Conservation (phyloP, 2,329 filamentous ascomycete genomes). For the Cercospora zeina region DNA sequence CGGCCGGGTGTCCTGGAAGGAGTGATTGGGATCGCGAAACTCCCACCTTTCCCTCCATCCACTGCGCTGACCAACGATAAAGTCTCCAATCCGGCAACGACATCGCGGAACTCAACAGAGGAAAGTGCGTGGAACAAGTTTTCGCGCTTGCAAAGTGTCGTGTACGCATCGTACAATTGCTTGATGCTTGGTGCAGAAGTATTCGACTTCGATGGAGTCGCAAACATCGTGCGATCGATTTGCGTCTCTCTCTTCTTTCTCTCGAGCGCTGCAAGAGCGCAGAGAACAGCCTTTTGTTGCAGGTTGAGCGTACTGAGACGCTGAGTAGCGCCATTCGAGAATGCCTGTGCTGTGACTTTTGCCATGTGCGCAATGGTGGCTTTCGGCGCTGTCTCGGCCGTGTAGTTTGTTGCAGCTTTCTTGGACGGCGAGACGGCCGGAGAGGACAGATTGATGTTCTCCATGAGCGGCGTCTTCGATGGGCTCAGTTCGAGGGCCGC, state of each 20-base stretch:
- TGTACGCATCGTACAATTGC: constrained; percentile 80
- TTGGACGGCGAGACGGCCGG: constrained; percentile 50
- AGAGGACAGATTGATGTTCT: constrained; percentile 75
- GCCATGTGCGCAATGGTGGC: constrained; percentile 90
- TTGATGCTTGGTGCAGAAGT: constrained; percentile 73
- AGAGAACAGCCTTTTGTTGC: constrained; percentile 93
- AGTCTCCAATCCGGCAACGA: constrained; percentile 85
- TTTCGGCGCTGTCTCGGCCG: constrained; percentile 76
- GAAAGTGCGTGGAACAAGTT: constrained; percentile 88
- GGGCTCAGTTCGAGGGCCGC: constrained; percentile 59
- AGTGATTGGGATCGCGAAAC: constrained; percentile 59
- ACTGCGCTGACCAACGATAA: constrained; percentile 73
- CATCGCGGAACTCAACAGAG: constrained; percentile 89
- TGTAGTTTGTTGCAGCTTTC: constrained; percentile 52
- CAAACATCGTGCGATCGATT: constrained; percentile 35
- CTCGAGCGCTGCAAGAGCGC: constrained; percentile 83
- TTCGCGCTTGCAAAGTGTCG: constrained; percentile 77
- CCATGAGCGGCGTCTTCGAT: constrained; percentile 73
- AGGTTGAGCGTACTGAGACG: constrained; percentile 85
- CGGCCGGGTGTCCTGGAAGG: constrained; percentile 65
- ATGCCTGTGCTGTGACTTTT: constrained; percentile 83
- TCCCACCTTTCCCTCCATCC: constrained; percentile 67
- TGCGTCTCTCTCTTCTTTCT: constrained; percentile 62
- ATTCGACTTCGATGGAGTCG: constrained; percentile 47
- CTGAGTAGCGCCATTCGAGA: constrained; percentile 84